Base-by-base conservation (phyloP, 371 early-diverging fungal genomes). In the Lichtheimia ramosa region DNA sequence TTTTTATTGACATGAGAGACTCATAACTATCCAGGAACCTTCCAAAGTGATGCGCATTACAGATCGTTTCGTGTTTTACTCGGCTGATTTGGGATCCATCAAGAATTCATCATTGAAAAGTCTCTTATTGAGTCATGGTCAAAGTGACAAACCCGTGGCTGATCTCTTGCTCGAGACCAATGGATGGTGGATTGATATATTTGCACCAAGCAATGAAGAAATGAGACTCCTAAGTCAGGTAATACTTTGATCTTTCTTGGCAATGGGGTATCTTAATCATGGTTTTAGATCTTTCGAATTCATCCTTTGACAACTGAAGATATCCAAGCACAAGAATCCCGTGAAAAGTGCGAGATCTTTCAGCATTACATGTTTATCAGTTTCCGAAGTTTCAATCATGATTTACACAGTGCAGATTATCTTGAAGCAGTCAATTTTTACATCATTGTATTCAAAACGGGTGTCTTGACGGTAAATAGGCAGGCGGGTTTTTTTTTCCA, bases 301-400 rank as follows among this genome's bases (percentile, higher is more conserved):
- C 88, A 97, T 69, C 95, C 98, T 21, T 71, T 97, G 12, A 96
- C 96, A 0, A 86, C 87, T 14, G 96, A 97, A 74, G 97, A 96
- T 68, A 92, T 97, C 54, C 83, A 90, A 71, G 90, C 89, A 21
- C 89, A 95, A 62, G 98, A 96, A 62, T 88, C 85, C 1, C 82
- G 96, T 1, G 97, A 96, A 67, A 97, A 97, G 66, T 93, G 93
- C 67, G 98, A 97, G 69, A 81, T 92, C 56, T 96, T 95, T 62
- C 82, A 85, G 20, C 85, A 91, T 64, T 97, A 97, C 79, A 92
- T 92, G 77, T 96, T 96, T 81, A 87, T 96, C 23, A 87, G 90
- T 67, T 92, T 94, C 61, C 85, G 93, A 28, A 82, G 89, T 15
- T 88, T 91, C 62, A 89, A 91, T 51, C 81, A 80, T 41, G 86